phyloP scores from a whole-genome alignment of 2,329 filamentous ascomycete species.

The Ophiostoma piceae region DNA sequence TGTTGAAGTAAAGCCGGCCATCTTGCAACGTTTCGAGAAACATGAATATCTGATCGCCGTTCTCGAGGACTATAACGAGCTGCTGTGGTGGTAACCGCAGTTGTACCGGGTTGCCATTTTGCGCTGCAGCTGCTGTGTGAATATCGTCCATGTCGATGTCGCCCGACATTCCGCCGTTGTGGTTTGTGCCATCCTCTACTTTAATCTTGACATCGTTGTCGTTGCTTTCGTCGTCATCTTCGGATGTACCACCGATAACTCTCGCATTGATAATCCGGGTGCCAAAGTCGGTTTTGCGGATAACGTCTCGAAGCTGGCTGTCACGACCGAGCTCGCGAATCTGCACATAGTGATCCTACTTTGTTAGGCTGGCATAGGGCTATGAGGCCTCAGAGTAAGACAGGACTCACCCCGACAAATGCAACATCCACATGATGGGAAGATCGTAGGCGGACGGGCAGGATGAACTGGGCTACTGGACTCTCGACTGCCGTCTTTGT shows the following conservation, averaged over 20 bases:
- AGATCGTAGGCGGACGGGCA: conserved; percentile 73
- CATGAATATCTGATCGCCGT: conserved; percentile 69
- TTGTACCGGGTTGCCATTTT: background rate
- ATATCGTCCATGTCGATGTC: conserved; percentile 10
- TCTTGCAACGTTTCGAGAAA: conserved; percentile 52
- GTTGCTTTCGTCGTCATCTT: conserved; percentile 36
- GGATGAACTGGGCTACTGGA: conserved; percentile 67
- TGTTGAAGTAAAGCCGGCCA: conserved; percentile 51
- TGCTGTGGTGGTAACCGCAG: conserved; percentile 65
- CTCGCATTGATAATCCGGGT: conserved; percentile 72
- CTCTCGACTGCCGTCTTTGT: conserved; percentile 74
- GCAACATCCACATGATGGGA: conserved; percentile 71
- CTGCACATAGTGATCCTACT: conserved; percentile 69
- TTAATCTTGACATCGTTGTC: conserved; percentile 34
- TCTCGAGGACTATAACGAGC: conserved; percentile 69
- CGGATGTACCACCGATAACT: conserved; percentile 55
- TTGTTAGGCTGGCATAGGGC: background rate
- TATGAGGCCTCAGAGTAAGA: background rate
- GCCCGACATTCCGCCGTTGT: background rate
- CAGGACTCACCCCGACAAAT: conserved; percentile 65
- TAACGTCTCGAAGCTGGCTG: conserved; percentile 68
- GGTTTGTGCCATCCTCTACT: conserved; percentile 35
- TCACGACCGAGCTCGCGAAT: conserved; percentile 68
- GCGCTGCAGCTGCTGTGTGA: background rate
- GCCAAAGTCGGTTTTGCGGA: conserved; percentile 73